A percentile compares a stretch with the other conserved stretches of the same genome.
These are phyloP conservation scores for Macrolepiota fuliginosa DNA, from an alignment of 768 basidiomycete genomes.

Conservation along the genomic window DNA sequence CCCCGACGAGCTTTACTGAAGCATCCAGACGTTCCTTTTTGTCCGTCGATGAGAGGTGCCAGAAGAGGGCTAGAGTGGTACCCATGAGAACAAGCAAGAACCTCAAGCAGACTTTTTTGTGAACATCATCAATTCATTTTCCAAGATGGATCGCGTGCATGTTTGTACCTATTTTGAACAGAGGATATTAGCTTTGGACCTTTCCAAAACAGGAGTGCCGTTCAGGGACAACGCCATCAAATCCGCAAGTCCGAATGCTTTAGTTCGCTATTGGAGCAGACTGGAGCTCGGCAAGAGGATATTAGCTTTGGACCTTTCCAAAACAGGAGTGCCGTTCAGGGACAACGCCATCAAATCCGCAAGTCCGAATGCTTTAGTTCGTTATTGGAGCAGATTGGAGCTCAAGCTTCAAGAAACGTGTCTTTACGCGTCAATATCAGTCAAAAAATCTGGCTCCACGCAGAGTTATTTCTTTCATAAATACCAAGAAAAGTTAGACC, in stretches of 20 bases:
- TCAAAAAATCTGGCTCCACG: neutral
- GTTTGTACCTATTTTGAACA: conserved; percentile 1
- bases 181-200: neutral
- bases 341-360: neutral
- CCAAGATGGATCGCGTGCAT: conserved; percentile 6
- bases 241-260: too few relatives aligned
- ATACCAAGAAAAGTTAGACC: neutral
- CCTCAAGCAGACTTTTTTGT: conserved; percentile 14
- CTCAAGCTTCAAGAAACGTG: neutral
- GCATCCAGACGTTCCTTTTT: conserved; percentile 82
- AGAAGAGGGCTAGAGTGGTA: conserved; percentile 91
- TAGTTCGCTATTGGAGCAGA: too few relatives aligned
- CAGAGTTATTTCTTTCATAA: neutral
- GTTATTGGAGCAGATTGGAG: too few relatives aligned
- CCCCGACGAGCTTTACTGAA: conserved; percentile 76
- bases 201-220: neutral
- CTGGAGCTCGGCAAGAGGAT: neutral
- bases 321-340: neutral
- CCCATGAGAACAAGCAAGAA: conserved; percentile 44
- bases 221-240: neutral
- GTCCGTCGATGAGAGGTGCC: conserved; percentile 82
- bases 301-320: neutral
- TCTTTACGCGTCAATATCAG: neutral
- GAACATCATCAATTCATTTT: conserved; percentile 10
- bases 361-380: too few relatives aligned